Evolutionary conservation across 305 asterid species (phyloP), one percentile per base, ranked within the genome.

Genomic region (Ruellia speciosa): DNA sequence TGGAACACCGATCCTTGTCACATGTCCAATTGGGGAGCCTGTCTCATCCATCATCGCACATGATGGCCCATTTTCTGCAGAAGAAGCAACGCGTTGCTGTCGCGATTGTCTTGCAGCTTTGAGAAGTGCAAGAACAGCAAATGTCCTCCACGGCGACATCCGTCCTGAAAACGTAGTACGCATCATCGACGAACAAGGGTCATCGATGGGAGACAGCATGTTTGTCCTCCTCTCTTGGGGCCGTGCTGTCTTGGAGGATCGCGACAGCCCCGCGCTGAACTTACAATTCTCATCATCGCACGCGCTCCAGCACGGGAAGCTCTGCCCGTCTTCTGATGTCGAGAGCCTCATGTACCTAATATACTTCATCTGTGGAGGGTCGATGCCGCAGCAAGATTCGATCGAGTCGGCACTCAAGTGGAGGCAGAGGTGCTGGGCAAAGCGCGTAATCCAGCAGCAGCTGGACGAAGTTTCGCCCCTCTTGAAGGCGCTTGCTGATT

Each of bases 221-320:
- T 87, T 73, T 19, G 77, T 82, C 28, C 73, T 82, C 2, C 75
- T 81, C 17, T 82, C 94, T 2, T 87, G 96, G 96, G 96, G 94
- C 8, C 84, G 75, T n/a, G 96, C 94, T 0, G 88, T 81, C 43
- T 52, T 84, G 67, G 96, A 87, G 66, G 96, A 87, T 10, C 62
- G 86, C 53, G 96, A 87, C 64, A 82, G 94, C 69, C 92, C 96
- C 0, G 77, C 83, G 0, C 66, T 87, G 46, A 80, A 81, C 49
- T 51, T 87, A 43, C 92, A 74, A 66, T 87, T 79, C 65, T 87
- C 96, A 2, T 84, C 96, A 0, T 76, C 84, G 19, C 73, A 87
- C 58, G 86, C 96, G 0, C 88, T 87, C 18, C 86, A 80, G 77
- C 74, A 87, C 3, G 94, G 94, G 63, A 87, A 87, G 77, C 85